Evolutionary conservation across 768 basidiomycete species (phyloP).

Genomic region (Suillus alpinus): DNA sequence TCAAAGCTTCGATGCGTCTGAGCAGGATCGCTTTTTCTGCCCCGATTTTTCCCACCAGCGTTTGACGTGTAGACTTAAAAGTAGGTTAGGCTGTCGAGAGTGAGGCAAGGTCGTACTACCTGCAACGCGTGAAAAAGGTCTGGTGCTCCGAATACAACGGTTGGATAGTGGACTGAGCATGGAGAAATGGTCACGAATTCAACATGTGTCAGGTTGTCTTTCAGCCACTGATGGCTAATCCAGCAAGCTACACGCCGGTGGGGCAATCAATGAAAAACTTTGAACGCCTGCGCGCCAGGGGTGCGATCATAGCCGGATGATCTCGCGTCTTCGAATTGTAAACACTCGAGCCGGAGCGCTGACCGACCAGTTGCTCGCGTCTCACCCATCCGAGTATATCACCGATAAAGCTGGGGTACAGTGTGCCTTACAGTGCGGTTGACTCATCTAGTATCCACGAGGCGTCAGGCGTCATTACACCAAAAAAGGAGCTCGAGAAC

Average conservation of each 20-base stretch:
- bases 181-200: neutral
- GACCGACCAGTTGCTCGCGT: no score
- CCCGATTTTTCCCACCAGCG: neutral
- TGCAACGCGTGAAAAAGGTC: no score
- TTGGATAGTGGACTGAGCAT: no score
- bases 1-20: neutral
- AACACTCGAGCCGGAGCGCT: neutral
- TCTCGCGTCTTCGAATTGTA: neutral
- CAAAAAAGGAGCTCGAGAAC: neutral
- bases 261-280: no score
- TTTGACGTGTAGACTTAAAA: no score
- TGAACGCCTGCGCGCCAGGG: no score
- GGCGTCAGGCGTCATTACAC: neutral
- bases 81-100: neutral
- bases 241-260: neutral
- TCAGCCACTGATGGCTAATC: neutral
- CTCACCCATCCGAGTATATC: no score
- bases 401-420: no score
- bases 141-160: no score
- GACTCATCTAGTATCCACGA: neutral
- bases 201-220: neutral
- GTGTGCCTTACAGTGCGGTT: neutral
- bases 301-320: no score
- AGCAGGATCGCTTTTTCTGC: neutral
- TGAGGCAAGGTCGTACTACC: neutral